Conservation (phyloP, 2,329 filamentous ascomycete species). For the Septoria petroselini region DNA sequence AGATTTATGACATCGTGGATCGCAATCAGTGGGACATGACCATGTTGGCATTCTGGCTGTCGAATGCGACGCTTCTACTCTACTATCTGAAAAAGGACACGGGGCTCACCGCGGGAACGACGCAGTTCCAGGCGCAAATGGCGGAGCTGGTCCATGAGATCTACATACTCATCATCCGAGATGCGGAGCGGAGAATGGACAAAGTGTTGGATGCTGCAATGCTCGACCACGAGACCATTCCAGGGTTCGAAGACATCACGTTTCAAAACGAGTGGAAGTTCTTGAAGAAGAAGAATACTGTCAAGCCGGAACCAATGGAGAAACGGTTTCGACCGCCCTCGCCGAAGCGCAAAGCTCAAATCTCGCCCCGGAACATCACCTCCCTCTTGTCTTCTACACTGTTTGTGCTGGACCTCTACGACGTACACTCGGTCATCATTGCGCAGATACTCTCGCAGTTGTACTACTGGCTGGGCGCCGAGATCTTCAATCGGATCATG, state of each 20-base stretch:
- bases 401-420: slow-evolving; percentile 97
- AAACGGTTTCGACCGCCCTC: slow-evolving; percentile 90
- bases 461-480: slow-evolving; percentile 92
- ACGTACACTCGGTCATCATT: slow-evolving; percentile 94
- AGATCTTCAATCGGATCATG: slow-evolving; percentile 98
- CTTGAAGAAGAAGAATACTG: slow-evolving; percentile 85
- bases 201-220: slow-evolving; percentile 91
- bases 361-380: slow-evolving; percentile 90
- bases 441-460: slow-evolving; percentile 89
- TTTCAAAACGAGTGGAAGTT: slow-evolving; percentile 99
- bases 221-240: slow-evolving; percentile 97
- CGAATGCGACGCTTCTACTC: slow-evolving; percentile 89
- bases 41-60: slow-evolving; percentile 97
- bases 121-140: slow-evolving; percentile 87
- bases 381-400: slow-evolving; percentile 92
- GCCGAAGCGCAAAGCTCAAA: slow-evolving; percentile 85
- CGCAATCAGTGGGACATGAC: slow-evolving; percentile 99
- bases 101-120: slow-evolving; percentile 74
- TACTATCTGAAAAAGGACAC: slow-evolving; percentile 96
- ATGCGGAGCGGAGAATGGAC: slow-evolving; percentile 92
- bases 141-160: slow-evolving; percentile 97
- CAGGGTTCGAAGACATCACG: slow-evolving; percentile 91
- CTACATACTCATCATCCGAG: slow-evolving; percentile 93
- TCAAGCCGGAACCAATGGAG: slow-evolving; percentile 83
- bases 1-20: slow-evolving; percentile 97